Evolutionary conservation across 495 filamentous ascomycete genomes (phyloP), one percentile per base, ranked within the genome.

Genomic region (Aspergillus affinis): DNA sequence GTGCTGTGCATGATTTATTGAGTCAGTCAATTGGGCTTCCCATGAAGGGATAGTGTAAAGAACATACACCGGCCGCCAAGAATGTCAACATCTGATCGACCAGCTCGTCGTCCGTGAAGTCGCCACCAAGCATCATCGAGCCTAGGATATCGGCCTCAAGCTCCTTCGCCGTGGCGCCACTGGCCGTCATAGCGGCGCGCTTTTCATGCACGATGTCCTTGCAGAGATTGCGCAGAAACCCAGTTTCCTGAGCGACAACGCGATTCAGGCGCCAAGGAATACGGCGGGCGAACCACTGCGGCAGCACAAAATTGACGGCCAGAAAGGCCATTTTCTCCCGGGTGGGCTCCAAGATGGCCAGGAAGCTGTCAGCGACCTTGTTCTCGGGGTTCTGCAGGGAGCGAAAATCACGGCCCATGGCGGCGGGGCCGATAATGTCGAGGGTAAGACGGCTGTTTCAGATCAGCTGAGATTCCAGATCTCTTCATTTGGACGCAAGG

Each of bases 361-460:
- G 72, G 71, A 96, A 97, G 1, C 85, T 90, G 48, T 81, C 67
- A 26, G 81, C 85, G 17, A 96, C 81, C 58, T 82, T 78, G 64
- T 85, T 88, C 15, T 84, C 69, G 0, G 83, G 83, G 63, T 90
- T 77, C 21, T 84, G 65, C 53, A 96, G 78, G 2, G 90, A 85
- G 30, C 80, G 76, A 65, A 96, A 96, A 54, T 96, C 90, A 23
- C 85, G 82, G 0, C 91, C 92, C 65, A 96, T 83, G 1, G 91
- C 91, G 0, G 90, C 88, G 6, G 86, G 71, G 8, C 93, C 92
- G 61, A 96, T 93, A 57, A 96, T 92, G 65, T 97, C 93, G 10
- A 97, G 86, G 0, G 92, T 92, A 0, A 85, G 84, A 18, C 91
- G 84, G 45, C 80, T 78, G n/a, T 10, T 21, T 6, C 20, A 6